Percentiles rank a stretch among this genome's conserved stretches.
phyloP scores from a whole-genome alignment of 352 stramenopile genomes.

The Phytophthora ramorum region DNA sequence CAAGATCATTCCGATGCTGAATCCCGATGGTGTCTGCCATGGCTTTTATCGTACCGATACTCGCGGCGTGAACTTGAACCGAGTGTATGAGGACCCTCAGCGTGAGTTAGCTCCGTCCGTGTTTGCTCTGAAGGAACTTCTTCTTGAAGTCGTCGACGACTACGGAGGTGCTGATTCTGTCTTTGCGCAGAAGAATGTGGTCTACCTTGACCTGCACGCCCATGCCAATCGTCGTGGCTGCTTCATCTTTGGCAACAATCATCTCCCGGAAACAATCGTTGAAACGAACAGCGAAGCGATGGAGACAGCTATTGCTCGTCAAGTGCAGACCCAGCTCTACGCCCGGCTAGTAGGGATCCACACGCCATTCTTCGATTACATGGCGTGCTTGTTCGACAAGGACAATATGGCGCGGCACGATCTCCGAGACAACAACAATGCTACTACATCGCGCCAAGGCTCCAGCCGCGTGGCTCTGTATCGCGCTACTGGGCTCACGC shows the following conservation, averaged over 20 bases:
- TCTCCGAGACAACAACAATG: slow-evolving; percentile 63
- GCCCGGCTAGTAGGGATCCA: slow-evolving; percentile 75
- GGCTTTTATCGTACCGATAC: slow-evolving; percentile 91
- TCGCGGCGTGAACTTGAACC: slow-evolving; percentile 90
- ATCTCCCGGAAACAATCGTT: slow-evolving; percentile 34
- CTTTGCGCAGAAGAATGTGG: slow-evolving; percentile 32
- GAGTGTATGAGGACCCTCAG: slow-evolving; percentile 79
- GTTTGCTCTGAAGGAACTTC: slow-evolving; percentile 66
- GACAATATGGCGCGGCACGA: slow-evolving; percentile 80
- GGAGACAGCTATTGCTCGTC: slow-evolving; percentile 28
- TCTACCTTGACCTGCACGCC: slow-evolving; percentile 93
- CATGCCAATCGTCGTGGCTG: slow-evolving; percentile 90
- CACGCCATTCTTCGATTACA: slow-evolving; percentile 88
- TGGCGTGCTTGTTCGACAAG: slow-evolving; percentile 83
- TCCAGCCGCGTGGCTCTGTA: slow-evolving; percentile 82
- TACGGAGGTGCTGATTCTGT: slow-evolving; percentile 40
- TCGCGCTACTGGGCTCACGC: slow-evolving; percentile 67
- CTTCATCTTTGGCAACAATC: slow-evolving; percentile 92
- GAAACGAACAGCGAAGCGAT: slow-evolving; percentile 19
- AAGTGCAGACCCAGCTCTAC: slow-evolving; percentile 89
- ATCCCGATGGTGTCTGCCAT: slow-evolving; percentile 89
- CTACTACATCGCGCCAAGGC: slow-evolving; percentile 65
- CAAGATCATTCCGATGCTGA: slow-evolving; percentile 93
- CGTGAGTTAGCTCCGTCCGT: slow-evolving; percentile 62
- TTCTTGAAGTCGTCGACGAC: slow-evolving; percentile 38